These are phyloP conservation scores for Diplotaxis tenuifolia DNA, from an alignment of 345 rosid genomes.

Conservation along the genomic window DNA sequence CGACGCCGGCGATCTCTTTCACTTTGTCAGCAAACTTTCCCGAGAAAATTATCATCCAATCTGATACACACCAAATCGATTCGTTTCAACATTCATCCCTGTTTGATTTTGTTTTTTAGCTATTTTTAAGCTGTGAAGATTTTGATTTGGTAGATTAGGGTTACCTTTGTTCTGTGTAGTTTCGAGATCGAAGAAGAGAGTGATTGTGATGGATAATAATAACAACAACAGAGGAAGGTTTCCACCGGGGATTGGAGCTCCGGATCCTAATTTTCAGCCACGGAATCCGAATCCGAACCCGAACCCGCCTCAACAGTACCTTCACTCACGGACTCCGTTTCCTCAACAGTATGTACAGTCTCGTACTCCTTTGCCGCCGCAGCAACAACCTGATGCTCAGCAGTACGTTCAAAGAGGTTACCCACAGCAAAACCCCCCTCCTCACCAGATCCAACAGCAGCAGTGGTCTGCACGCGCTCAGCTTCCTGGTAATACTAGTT, in stretches of 20 bases:
- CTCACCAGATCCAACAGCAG: conserved; percentile 29
- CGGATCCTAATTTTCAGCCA: conserved; percentile 55
- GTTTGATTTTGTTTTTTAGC: not conserved
- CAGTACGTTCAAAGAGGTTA: conserved; percentile 33
- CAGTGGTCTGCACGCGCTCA: conserved; percentile 62
- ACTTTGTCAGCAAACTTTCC: conserved; percentile 17
- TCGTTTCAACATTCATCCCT: not conserved
- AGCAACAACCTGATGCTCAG: conserved; percentile 19
- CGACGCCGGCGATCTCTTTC: conserved; percentile 23
- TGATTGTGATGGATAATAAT: conserved; percentile 48
- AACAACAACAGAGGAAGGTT: conserved; percentile 55
- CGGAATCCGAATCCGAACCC: conserved; percentile 22
- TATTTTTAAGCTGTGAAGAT: conserved; percentile 8
- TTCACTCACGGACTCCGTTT: conserved; percentile 36
- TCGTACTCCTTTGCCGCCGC: conserved; percentile 7
- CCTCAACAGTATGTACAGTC: conserved; percentile 48
- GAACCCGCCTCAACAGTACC: conserved; percentile 34
- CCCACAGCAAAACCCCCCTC: conserved; percentile 24
- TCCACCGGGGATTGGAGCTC: conserved; percentile 67
- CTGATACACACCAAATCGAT: no score
- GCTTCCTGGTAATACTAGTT: conserved; percentile 38
- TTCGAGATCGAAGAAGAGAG: conserved; percentile 29
- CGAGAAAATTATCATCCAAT: conserved; percentile 1
- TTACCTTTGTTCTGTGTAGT: not conserved
- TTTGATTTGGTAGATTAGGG: not conserved